A percentile compares a stretch with the other conserved stretches of the same genome.
These are phyloP conservation scores for Saprolegnia diclina DNA, from an alignment of 352 stramenopile species.

Conservation along the genomic window DNA sequence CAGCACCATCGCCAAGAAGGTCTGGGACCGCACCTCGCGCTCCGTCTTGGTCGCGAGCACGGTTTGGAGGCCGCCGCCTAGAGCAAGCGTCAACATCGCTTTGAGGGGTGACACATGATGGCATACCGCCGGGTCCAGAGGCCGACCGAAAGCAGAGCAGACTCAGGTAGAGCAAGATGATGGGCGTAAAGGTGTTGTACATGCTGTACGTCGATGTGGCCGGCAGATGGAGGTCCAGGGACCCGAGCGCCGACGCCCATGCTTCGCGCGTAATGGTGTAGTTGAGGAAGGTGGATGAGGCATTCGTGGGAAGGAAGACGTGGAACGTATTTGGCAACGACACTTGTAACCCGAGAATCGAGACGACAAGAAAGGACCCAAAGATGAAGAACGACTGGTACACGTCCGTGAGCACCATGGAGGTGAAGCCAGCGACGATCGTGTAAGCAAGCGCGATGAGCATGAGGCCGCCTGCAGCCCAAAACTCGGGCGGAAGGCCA, in stretches of 20 bases:
- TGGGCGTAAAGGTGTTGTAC: slow-evolving; percentile 63
- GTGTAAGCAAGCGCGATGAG: slow-evolving; percentile 62
- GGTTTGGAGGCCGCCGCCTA: slow-evolving; percentile 52
- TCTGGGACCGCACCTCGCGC: slow-evolving; percentile 69
- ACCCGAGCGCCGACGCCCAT: slow-evolving; percentile 41
- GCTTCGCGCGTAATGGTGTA: slow-evolving; percentile 43
- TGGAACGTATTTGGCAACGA: slow-evolving; percentile 49
- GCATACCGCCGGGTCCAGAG: slow-evolving; percentile 45
- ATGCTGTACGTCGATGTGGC: slow-evolving; percentile 53
- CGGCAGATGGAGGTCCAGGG: slow-evolving; percentile 34
- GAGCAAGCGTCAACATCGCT: neutral
- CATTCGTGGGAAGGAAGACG: slow-evolving; percentile 49
- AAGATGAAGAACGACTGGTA: slow-evolving; percentile 83
- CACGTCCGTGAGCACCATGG: slow-evolving; percentile 75
- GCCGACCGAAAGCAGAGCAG: slow-evolving; percentile 65
- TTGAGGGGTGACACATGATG: neutral
- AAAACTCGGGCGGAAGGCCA: slow-evolving; percentile 60
- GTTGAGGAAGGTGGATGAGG: slow-evolving; percentile 39
- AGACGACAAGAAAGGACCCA: slow-evolving; percentile 60
- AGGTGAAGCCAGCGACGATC: slow-evolving; percentile 60
- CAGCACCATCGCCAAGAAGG: slow-evolving; percentile 67
- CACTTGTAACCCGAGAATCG: slow-evolving; percentile 47
- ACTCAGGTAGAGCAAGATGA: slow-evolving; percentile 54
- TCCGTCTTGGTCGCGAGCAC: slow-evolving; percentile 76
- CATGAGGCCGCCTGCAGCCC: slow-evolving; percentile 62